These are phyloP conservation scores for Cryomyces antarcticus DNA, from an alignment of 495 filamentous ascomycete species.

Conservation along the genomic window DNA sequence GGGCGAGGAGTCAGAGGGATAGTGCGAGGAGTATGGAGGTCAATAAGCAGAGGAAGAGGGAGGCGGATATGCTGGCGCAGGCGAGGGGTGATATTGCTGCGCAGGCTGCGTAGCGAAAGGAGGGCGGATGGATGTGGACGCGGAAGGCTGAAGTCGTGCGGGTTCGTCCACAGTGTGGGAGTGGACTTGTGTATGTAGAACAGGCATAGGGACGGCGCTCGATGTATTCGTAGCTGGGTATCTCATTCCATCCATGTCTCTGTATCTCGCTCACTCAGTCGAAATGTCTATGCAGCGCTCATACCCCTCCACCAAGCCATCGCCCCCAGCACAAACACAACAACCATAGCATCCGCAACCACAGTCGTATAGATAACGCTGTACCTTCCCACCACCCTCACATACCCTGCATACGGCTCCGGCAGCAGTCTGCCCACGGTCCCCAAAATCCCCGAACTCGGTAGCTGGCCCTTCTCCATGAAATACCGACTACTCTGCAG, in stretches of 20 bases:
- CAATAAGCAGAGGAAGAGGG: constrained; percentile 40
- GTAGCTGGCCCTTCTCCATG: constrained; percentile 30
- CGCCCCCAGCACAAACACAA: constrained; percentile 59
- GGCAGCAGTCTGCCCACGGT: constrained; percentile 36
- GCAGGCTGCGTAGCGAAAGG: neutral
- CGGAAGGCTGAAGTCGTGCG: too few species aligned
- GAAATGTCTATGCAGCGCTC: neutral
- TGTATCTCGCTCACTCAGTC: neutral
- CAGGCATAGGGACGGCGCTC: too few species aligned
- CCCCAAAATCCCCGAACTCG: constrained; percentile 31
- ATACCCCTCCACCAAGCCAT: constrained; percentile 40
- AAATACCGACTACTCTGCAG: constrained; percentile 48
- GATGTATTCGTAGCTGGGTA: too few species aligned
- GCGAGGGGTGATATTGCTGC: constrained; percentile 14
- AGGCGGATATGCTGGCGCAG: constrained; percentile 26
- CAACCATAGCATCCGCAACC: constrained; percentile 40
- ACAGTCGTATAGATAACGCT: constrained; percentile 44
- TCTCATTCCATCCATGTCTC: too few species aligned
- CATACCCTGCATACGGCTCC: constrained; percentile 30
- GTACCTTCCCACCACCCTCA: constrained; percentile 43
- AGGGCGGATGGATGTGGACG: too few species aligned
- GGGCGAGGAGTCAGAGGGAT: constrained; percentile 30
- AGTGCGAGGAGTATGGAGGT: constrained; percentile 36
- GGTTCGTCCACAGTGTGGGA: too few species aligned
- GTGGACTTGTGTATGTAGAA: too few species aligned